phyloP scores from a whole-genome alignment of 192 early-diverging fungal genomes.

The Linnemannia zychae region DNA sequence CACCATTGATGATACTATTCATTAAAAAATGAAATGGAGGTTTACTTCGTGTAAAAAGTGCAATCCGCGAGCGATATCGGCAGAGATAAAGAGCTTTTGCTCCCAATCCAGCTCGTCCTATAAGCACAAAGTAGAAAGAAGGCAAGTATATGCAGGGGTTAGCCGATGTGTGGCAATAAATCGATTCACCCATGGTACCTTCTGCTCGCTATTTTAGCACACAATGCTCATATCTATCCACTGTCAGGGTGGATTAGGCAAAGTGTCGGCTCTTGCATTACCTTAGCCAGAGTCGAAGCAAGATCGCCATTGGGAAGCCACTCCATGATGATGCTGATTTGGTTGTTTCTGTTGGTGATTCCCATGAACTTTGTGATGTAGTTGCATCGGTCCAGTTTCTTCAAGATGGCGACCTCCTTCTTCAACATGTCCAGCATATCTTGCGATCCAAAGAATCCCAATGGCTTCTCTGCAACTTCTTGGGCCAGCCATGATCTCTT shows the following conservation, averaged over 20 bases:
- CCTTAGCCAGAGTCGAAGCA: conserved; percentile 30
- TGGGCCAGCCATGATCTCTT: conserved; percentile 49
- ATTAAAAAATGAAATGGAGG: neutral
- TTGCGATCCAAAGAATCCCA: conserved; percentile 51
- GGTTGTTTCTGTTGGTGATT: conserved; percentile 48
- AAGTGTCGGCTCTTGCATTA: neutral
- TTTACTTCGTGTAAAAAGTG: conserved; percentile 49
- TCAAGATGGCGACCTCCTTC: conserved; percentile 50
- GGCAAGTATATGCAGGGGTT: neutral
- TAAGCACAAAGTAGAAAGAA: neutral
- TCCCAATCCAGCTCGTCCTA: conserved; percentile 52
- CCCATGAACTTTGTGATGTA: conserved; percentile 55
- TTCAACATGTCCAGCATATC: conserved; percentile 57
- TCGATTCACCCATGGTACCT: neutral
- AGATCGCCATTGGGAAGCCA: conserved; percentile 54
- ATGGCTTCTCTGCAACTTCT: conserved; percentile 52
- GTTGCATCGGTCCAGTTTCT: conserved; percentile 53
- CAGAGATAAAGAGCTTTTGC: conserved; percentile 42
- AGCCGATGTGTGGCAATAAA: neutral
- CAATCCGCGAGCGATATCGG: conserved; percentile 44
- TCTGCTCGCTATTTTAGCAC: neutral
- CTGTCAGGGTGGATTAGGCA: neutral
- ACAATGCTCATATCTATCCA: neutral
- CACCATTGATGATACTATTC: neutral
- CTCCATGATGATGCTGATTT: conserved; percentile 56